Base-by-base conservation (phyloP, 73 alveolate genomes). In the Paramecium octaurelia region DNA sequence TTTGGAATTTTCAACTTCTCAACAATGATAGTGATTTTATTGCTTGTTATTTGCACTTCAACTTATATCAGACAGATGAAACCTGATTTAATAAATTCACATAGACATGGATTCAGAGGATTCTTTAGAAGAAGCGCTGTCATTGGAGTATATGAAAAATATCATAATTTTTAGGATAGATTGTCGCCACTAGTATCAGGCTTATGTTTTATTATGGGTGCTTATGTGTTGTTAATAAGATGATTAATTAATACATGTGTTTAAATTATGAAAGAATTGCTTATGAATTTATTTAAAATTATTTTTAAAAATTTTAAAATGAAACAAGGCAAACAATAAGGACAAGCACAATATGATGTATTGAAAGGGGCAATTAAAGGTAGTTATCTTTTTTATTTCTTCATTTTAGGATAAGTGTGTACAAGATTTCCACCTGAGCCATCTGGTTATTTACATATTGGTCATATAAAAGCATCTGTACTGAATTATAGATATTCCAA, bases 391-490 rank as follows among this genome's bases (percentile, higher is more conserved):
- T 34, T 16, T 11, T 20, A 36, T 36, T 34, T 60, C 44, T 21
- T 50, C 31, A 21, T 5, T 73, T 27, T 77, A 76, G 98, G 99
- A 44, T 86, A 97, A 93, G 99, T 98, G 9, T 97, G 97, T 86
- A 98, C 99, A 7, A 91, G 99, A 85, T 98, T 98, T 94, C 99
- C 99, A 8, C 99, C 95, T 21, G 95, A 84, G 85, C 99, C 98
- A 23, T 92, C 97, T 75, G 99, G 99, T 54, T 98, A 96, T 92
- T 95, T 98, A 54, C 99, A 98, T 83, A 97, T 98, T 73, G 99
- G 99, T 48, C 99, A 98, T 68, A 96, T 97, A 6, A 98, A 98
- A 93, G 99, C 99, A 4, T 99, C 99, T 34, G 95, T 98, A 99
- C 92, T 98, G 70, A 97, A 98, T 95, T 98, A 96, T 92, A 99